Evolutionary conservation across 306 rosid genomes (phyloP), one percentile per base, ranked within the genome.

Genomic region (Prunus dulcis): DNA sequence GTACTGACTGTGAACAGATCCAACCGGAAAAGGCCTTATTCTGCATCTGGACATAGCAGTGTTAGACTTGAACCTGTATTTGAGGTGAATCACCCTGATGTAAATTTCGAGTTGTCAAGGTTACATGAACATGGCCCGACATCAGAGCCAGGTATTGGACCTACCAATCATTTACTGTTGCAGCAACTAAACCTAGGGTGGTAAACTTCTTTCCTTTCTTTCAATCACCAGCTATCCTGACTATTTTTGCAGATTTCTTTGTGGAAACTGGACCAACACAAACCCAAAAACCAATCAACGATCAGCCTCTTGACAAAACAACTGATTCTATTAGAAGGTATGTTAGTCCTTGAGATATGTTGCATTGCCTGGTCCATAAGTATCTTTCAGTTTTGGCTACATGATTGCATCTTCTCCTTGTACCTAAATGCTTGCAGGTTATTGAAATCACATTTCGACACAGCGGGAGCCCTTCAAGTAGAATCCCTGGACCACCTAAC

Each of bases 261-360:
- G 89, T 88, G 84, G 96, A 92, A 82, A 94, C 97, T 72, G 97
- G 88, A 63, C 89, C 80, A 11, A 86, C 98, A 1, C 97, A 89
- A 82, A 94, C 93, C 64, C 98, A 85, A 76, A 84, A 38, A 15
- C 82, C 81, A 5, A 23, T 79, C 53, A 82, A 45, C 67, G 56
- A 86, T 56, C 78, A 65, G 38, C 83, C 86, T 3, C 55, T 71
- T 79, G 97, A 90, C 83, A 78, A 78, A 78, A 80, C 90, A 43
- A 89, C 97, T 15, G 86, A 87, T 80, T 86, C 92, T 23, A 88
- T 92, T 74, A 85, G 85, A 71, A 80, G 66, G 98, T 95, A 89
- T 28, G 81, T 30, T 27, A 73, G 77, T 77, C 49, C 46, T 19
- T 34, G 18, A 27, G 11, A 22, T 81, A 53, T 56, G 17, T 72